phyloP scores from a whole-genome alignment of 1,284 basidiomycete genomes.

The Veloporphyrellus conicus region DNA sequence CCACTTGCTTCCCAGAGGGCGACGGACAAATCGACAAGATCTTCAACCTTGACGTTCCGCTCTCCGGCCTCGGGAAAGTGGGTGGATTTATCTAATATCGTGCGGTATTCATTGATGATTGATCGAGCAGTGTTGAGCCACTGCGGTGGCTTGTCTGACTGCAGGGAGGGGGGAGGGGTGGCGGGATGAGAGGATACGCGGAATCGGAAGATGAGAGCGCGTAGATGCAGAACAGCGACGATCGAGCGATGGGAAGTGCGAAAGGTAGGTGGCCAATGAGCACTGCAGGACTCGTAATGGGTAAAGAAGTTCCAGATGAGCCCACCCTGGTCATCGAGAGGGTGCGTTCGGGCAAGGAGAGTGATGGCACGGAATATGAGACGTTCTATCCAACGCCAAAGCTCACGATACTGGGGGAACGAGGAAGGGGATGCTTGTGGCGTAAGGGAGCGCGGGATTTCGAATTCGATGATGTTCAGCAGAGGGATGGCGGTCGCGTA shows the following conservation, averaged over 20 bases:
- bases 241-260: conserved; percentile 68
- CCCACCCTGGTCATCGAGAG: conserved; percentile 37
- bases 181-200: conserved; percentile 23
- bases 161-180: conserved; percentile 12
- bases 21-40: conserved; percentile 79
- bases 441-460: conserved; percentile 40
- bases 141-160: conserved; percentile 36
- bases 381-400: conserved; percentile 77
- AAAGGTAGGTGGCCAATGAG: conserved; percentile 73
- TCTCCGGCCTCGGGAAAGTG: conserved; percentile 82
- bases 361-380: conserved; percentile 66
- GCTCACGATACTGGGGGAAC: conserved; percentile 62
- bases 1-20: conserved; percentile 77
- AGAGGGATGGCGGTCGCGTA: conserved; percentile 56
- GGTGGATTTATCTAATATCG: conserved; percentile 63
- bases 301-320: conserved; percentile 57
- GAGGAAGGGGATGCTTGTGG: conserved; percentile 40
- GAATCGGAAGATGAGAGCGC: conserved; percentile 59
- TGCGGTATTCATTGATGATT: conserved; percentile 65
- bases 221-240: conserved; percentile 66
- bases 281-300: conserved; percentile 59
- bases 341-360: conserved; percentile 47
- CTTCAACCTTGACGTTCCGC: conserved; percentile 74
- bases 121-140: conserved; percentile 67
- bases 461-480: conserved; percentile 48